phyloP scores from a whole-genome alignment of 2,329 filamentous ascomycete genomes.

The Sporothrix mexicana region DNA sequence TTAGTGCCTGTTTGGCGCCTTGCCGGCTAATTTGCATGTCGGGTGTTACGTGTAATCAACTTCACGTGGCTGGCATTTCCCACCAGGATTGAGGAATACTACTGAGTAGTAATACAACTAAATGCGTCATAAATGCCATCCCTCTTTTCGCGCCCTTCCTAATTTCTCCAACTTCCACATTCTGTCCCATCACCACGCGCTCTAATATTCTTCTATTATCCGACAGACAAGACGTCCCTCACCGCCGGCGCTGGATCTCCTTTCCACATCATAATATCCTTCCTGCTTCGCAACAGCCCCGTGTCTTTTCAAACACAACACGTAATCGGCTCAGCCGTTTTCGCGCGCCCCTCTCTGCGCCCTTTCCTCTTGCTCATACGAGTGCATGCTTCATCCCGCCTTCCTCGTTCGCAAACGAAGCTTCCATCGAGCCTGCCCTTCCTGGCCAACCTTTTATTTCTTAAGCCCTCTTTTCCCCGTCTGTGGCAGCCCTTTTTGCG shows the following conservation, averaged over 20 bases:
- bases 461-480: not conserved
- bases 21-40: too few species aligned
- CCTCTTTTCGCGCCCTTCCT: constrained; percentile 1
- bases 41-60: too few species aligned
- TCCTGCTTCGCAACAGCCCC: not conserved
- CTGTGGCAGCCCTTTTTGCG: too few species aligned
- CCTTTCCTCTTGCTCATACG: not conserved
- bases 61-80: too few species aligned
- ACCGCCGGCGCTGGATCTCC: too few species aligned
- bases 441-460: not conserved
- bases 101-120: too few species aligned
- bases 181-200: not conserved
- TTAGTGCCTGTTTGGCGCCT: too few species aligned
- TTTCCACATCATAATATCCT: not conserved
- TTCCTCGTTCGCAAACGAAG: constrained; percentile 21
- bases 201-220: too few species aligned
- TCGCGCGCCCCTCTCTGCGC: not conserved
- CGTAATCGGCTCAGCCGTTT: constrained; percentile 21
- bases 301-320: not conserved
- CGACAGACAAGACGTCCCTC: too few species aligned
- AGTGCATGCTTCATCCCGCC: not conserved
- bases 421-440: constrained; percentile 11
- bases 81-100: too few species aligned
- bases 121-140: not conserved
- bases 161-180: not conserved